These are phyloP conservation scores for Prunus padus DNA, from an alignment of 306 rosid species.

Conservation along the genomic window DNA sequence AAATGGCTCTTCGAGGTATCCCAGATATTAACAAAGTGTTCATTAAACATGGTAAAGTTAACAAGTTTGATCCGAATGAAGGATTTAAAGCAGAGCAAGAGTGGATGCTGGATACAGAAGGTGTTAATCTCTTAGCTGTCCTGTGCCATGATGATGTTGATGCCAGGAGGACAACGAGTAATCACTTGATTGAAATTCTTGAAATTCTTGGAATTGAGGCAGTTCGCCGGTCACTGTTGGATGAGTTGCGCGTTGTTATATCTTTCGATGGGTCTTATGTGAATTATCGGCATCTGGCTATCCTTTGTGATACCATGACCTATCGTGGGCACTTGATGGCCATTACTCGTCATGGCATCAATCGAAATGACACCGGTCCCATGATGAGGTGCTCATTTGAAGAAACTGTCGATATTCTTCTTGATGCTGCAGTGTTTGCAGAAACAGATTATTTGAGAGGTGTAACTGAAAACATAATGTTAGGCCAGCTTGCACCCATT, in stretches of 20 bases:
- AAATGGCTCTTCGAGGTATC: conserved; percentile 95
- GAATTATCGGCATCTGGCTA: conserved; percentile 92
- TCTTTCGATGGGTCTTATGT: conserved; percentile 98
- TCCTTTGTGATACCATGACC: conserved; percentile 98
- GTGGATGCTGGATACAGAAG: conserved; percentile 99
- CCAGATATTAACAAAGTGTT: conserved; percentile 94
- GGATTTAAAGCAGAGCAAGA: conserved; percentile 92
- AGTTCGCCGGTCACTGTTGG: conserved; percentile 81
- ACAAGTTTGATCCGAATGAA: conserved; percentile 74
- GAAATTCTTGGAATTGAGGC: conserved; percentile 99
- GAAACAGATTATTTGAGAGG: conserved; percentile 89
- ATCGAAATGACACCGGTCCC: conserved; percentile 94
- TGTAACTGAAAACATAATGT: conserved; percentile 93
- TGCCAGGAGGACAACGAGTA: conserved; percentile 86
- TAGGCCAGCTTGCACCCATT: conserved; percentile 97
- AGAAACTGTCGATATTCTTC: conserved; percentile 96
- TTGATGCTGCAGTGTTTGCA: conserved; percentile 94
- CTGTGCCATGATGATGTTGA: conserved; percentile 94
- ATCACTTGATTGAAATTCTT: conserved; percentile 93
- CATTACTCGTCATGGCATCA: conserved; percentile 96
- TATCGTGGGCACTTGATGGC: conserved; percentile 99
- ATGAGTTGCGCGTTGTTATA: conserved; percentile 91
- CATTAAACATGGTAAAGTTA: conserved; percentile 74
- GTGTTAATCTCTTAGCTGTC: conserved; percentile 93
- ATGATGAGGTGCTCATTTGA: conserved; percentile 99